Base-by-base conservation (phyloP, 345 rosid genomes). In the Citrus glauca region DNA sequence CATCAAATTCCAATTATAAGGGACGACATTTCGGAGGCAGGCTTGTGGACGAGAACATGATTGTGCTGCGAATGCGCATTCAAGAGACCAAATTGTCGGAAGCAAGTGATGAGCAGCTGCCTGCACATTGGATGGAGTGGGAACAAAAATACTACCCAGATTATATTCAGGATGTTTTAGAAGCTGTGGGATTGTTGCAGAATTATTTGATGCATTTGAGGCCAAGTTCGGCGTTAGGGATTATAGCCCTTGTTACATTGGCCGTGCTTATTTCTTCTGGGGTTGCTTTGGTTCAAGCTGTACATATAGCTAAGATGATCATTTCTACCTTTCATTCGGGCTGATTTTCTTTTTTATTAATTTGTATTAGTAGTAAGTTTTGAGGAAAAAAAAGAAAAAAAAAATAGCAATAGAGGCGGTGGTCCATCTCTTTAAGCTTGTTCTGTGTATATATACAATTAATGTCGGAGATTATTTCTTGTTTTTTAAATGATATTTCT, bases 41-140 rank as follows among this genome's bases (percentile, higher is more conserved):
- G 40, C 28, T 17, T n/a, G 87, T 82, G 74, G 87, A 85, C 9
- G 75, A 79, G 65, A 77, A 60, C 69, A 79, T 85, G 87, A 74
- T 85, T 11, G 77, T 79, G 45, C 61, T 85, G 30, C 64, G 85
- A 37, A 77, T 62, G 57, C 66, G 87, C 0, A 82, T 85, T 33
- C 75, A 20, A 64, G 85, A 82, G 59, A 45, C 55, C 32, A 79
- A 85, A 9, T n/a, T 74, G 77, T 16, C 37, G 25, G 84, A 84
- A 76, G 22, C 3, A 64, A 48, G 37, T 13, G 1, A 37, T 25
- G 56, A 79, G 22, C 77, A 79, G 37, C 78, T 68, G 4, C 81
- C 81, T 66, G 10, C 64, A 4, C 2, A 74, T 55, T 85, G 84
- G 85, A 82, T 82, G 85, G 78, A 82, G 50, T 85, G 88, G 88